phyloP scores from a whole-genome alignment of 148 eudicot genomes.

The Rhododendron vialii region DNA sequence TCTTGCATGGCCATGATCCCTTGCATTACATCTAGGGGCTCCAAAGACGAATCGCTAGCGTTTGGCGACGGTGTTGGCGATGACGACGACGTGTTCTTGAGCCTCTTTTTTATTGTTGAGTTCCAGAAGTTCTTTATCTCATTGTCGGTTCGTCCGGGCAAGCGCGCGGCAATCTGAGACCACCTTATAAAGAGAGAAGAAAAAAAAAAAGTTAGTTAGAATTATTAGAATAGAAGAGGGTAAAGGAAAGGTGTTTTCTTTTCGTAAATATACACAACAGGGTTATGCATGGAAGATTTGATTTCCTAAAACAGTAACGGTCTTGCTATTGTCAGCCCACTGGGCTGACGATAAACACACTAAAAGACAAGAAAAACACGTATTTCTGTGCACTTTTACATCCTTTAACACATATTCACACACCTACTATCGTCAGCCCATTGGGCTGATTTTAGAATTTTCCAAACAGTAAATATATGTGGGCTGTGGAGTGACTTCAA shows the following conservation, averaged over 20 bases:
- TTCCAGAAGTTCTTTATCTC: constrained; percentile 94
- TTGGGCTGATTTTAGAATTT: too few species aligned
- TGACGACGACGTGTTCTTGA: constrained; percentile 48
- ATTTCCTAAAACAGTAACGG: constrained; percentile 13
- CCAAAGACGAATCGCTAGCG: constrained; percentile 64
- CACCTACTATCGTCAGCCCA: too few species aligned
- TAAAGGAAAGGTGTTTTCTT: constrained; percentile 5
- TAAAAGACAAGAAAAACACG: too few species aligned
- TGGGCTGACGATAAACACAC: too few species aligned
- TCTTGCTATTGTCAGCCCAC: too few species aligned
- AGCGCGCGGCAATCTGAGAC: constrained; percentile 83
- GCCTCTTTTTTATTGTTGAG: constrained; percentile 82
- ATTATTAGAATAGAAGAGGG: neutral
- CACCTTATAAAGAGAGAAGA: constrained; percentile 38
- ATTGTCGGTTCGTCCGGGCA: constrained; percentile 88
- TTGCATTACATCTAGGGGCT: constrained; percentile 32
- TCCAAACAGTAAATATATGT: constrained; percentile 21
- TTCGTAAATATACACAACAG: constrained; percentile 21
- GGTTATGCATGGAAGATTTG: constrained; percentile 30
- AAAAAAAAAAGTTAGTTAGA: neutral
- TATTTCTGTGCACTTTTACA: too few species aligned
- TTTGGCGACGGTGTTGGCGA: constrained; percentile 59
- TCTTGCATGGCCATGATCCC: constrained; percentile 38
- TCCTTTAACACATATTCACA: too few species aligned
- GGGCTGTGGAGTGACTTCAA: constrained; percentile 57